Evolutionary conservation across 495 filamentous ascomycete genomes (phyloP).

Genomic region (Zalerion maritima): DNA sequence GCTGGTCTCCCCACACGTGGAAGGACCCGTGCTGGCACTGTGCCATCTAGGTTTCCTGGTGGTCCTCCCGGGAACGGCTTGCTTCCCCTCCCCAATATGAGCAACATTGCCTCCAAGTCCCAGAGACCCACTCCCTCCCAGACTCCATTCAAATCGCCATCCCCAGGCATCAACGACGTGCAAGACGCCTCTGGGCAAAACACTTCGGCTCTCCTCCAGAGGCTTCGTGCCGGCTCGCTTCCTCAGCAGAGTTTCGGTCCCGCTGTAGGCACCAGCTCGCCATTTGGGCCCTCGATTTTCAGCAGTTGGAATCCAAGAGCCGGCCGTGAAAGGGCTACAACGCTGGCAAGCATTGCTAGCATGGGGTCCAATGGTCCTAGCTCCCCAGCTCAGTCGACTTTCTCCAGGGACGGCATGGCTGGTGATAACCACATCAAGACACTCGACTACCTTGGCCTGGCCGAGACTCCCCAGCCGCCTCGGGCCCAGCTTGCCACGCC

Average conservation of each 20-base stretch:
- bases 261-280: conserved; percentile 34
- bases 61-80: conserved; percentile 43
- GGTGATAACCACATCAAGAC: conserved; percentile 80
- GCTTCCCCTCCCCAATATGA: conserved; percentile 45
- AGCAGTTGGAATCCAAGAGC: conserved; percentile 59
- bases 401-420: conserved; percentile 71
- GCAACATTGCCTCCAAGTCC: conserved; percentile 68
- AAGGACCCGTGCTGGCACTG: conserved; percentile 83
- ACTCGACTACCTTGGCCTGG: conserved; percentile 87
- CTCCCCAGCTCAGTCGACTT: conserved; percentile 79
- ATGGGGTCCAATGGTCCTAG: conserved; percentile 65
- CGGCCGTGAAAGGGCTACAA: conserved; percentile 63
- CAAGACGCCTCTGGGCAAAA: conserved; percentile 33
- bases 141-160: conserved; percentile 74
- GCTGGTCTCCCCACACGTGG: conserved; percentile 43
- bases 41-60: conserved; percentile 83
- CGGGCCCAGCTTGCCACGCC: conserved; percentile 58
- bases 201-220: conserved; percentile 62
- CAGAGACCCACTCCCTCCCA: conserved; percentile 81
- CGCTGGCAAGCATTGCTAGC: conserved; percentile 67
- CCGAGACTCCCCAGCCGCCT: conserved; percentile 78
- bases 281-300: conserved; percentile 83
- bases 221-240: conserved; percentile 88
- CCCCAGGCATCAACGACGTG: conserved; percentile 55
- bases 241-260: conserved; percentile 67